phyloP scores from a whole-genome alignment of 495 filamentous ascomycete species.

The Saxophila tyrrhenica region DNA sequence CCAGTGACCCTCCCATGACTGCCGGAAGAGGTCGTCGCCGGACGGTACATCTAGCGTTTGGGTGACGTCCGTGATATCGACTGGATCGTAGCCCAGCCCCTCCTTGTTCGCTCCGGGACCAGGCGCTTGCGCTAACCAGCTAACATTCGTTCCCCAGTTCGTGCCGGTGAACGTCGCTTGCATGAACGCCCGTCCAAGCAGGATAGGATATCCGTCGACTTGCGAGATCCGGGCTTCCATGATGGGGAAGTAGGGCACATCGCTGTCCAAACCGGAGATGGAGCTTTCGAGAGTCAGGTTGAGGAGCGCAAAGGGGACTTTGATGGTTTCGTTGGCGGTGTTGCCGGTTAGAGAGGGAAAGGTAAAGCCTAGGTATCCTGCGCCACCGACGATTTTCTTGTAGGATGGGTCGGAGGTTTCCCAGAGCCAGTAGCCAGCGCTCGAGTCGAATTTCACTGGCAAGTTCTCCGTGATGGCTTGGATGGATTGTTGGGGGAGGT shows the following conservation, averaged over 20 bases:
- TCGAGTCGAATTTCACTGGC: constrained; percentile 33
- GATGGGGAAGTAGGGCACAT: constrained; percentile 43
- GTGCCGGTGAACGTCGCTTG: constrained; percentile 47
- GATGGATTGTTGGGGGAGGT: constrained; percentile 40
- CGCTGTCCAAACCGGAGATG: constrained; percentile 28
- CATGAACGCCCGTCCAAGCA: constrained; percentile 44
- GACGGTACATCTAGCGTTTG: background rate
- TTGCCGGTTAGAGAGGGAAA: constrained; percentile 22
- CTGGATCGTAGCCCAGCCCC: background rate
- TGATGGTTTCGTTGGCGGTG: constrained; percentile 32
- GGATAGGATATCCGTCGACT: background rate
- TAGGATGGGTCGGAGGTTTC: constrained; percentile 35
- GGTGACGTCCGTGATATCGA: background rate
- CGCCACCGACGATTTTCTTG: constrained; percentile 34
- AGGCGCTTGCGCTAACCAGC: constrained; percentile 3
- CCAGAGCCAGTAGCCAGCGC: constrained; percentile 40
- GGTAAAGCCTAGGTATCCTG: constrained; percentile 40
- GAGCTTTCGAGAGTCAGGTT: constrained; percentile 41
- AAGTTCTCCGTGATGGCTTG: constrained; percentile 37
- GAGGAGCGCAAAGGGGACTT: constrained; percentile 42
- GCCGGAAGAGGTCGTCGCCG: background rate
- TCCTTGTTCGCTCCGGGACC: background rate
- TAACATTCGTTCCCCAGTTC: constrained; percentile 29
- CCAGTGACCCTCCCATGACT: background rate
- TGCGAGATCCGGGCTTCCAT: constrained; percentile 17